Evolutionary conservation across 495 filamentous ascomycete genomes (phyloP), one percentile per base, ranked within the genome.

Genomic region (Immersiella caudata): DNA sequence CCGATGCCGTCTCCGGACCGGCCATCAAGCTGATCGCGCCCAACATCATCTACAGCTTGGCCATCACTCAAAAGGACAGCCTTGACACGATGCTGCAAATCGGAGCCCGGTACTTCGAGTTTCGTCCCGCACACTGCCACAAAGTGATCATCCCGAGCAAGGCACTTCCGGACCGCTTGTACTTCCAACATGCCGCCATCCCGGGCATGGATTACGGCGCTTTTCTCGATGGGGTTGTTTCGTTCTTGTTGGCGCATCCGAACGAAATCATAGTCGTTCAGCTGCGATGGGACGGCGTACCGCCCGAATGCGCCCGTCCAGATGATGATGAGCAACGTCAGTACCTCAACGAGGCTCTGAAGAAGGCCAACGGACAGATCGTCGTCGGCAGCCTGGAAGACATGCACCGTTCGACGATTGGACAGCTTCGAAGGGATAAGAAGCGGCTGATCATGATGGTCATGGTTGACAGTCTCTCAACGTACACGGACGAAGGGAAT

Each of bases 91-190:
- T 86, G 66, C 77, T 87, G 46, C 66, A 62, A 40, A 77, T 86
- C 49, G 84, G 85, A 8, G 82, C 83, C 0, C 73, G 85, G 21
- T 87, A 86, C 71, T 87, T 86, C 55, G 85, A 86, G 74, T 85
- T 85, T 62, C 79, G 85, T 8, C 84, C 85, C 0, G 83, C 85
- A 0, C 78, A 80, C 46, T 75, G 82, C 25, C 81, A 84, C 66
- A 71, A 68, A 2, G 71, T 67, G 56, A 72, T 86, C 60, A 71
- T 77, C 12, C 35, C 68, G 1, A 60, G 75, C 7, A 69, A 70
- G 8, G 74, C 78, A 6, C 73, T 85, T 18, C 78, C 79, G 0
- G 83, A 86, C 64, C 68, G 74, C 16, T 69, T 81, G 52, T 87
- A 85, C 66, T 87, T 87, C 73, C 80, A 82, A 65, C 85, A 87